Conservation (phyloP, 148 eudicot species). For the Persicaria maculosa region DNA sequence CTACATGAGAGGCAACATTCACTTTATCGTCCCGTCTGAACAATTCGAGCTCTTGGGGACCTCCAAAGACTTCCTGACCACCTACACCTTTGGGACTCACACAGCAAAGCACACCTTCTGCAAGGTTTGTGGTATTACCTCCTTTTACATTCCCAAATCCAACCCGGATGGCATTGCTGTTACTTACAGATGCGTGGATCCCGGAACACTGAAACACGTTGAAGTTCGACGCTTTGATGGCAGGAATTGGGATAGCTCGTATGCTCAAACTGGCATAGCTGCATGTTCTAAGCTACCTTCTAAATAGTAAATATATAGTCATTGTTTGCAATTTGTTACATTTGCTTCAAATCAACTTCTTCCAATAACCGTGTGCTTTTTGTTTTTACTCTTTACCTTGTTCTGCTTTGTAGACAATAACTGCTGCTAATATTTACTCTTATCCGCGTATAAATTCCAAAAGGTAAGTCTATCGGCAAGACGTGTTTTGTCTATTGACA, state of each 20-base stretch:
- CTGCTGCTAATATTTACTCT: too few species aligned
- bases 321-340: not conserved
- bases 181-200: conserved; percentile 61
- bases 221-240: conserved; percentile 65
- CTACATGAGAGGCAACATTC: conserved; percentile 76
- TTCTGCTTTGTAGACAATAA: too few species aligned
- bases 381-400: too few species aligned
- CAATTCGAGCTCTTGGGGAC: conserved; percentile 53
- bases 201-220: conserved; percentile 55
- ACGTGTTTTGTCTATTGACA: too few species aligned
- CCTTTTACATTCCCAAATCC: conserved; percentile 71
- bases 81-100: conserved; percentile 77
- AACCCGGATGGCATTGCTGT: conserved; percentile 85
- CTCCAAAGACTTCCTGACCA: conserved; percentile 48
- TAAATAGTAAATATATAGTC: not conserved
- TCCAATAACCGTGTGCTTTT: too few species aligned
- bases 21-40: conserved; percentile 55
- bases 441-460: too few species aligned
- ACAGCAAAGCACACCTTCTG: conserved; percentile 88
- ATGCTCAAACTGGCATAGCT: conserved; percentile 44
- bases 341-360: too few species aligned
- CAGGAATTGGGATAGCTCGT: conserved; percentile 55
- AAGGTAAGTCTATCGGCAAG: too few species aligned
- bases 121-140: conserved; percentile 76
- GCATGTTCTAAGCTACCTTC: conserved; percentile 36